phyloP scores from a whole-genome alignment of 306 rosid genomes.

The Medicago ruthenica region DNA sequence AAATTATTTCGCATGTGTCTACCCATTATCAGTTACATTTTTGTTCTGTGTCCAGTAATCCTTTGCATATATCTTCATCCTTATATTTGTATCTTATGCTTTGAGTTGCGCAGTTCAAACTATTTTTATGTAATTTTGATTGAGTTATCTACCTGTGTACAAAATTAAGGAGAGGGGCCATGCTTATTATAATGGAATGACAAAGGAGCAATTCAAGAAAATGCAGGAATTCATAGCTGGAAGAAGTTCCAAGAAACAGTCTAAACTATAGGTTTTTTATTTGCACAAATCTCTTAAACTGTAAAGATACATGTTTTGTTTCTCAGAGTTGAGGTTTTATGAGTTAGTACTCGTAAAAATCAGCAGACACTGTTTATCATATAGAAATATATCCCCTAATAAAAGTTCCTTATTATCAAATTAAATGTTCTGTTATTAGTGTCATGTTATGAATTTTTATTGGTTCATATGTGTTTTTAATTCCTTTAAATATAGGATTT shows the following conservation, averaged over 20 bases:
- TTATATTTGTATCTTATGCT: not conserved
- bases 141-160: constrained; percentile 5
- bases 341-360: not conserved
- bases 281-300: constrained; percentile 23
- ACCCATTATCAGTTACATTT: not conserved
- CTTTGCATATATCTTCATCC: not conserved
- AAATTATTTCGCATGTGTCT: not conserved
- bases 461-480: not conserved
- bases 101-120: not conserved
- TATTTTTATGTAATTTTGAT: constrained; percentile 23
- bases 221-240: constrained; percentile 92
- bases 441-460: not conserved
- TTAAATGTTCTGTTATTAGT: not conserved
- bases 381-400: not conserved
- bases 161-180: constrained; percentile 71
- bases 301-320: constrained; percentile 3
- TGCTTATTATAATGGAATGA: constrained; percentile 84
- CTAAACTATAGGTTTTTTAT: constrained; percentile 65
- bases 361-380: not conserved
- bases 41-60: not conserved
- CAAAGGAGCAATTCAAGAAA: constrained; percentile 80
- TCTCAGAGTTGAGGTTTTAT: not conserved
- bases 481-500: not conserved
- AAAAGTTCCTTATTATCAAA: constrained; percentile 1
- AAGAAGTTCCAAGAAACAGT: constrained; percentile 70